Conservation (phyloP, 495 filamentous ascomycete species). For the Darksidea phi region DNA sequence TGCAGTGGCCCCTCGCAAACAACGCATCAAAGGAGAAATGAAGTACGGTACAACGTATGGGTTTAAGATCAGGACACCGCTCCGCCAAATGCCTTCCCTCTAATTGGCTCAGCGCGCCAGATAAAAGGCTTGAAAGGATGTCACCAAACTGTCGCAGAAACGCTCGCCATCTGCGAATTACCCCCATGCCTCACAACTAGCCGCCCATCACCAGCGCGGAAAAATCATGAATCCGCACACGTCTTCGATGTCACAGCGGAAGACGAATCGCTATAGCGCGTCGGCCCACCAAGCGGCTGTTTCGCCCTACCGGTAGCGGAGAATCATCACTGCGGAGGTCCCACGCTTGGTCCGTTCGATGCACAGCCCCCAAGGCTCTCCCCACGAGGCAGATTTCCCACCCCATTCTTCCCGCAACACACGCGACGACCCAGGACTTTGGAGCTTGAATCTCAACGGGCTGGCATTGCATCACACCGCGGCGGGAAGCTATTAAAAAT, state of each 20-base stretch:
- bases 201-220: background rate
- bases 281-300: too few species aligned
- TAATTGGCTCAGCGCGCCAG: too few species aligned
- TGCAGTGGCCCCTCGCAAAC: too few species aligned
- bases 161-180: background rate
- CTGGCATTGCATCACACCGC: slow-evolving; percentile 20
- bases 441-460: slow-evolving; percentile 6
- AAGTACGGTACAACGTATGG: too few species aligned
- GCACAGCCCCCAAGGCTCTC: slow-evolving; percentile 5
- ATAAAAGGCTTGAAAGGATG: background rate
- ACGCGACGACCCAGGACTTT: background rate
- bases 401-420: background rate
- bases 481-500: slow-evolving; percentile 9
- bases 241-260: background rate
- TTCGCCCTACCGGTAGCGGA: too few species aligned
- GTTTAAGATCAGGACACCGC: background rate
- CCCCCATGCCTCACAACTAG: background rate
- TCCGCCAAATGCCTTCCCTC: slow-evolving; percentile 1
- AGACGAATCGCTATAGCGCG: too few species aligned
- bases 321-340: too few species aligned
- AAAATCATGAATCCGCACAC: background rate
- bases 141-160: background rate
- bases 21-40: too few species aligned
- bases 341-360: too few species aligned
- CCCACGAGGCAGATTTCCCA: slow-evolving; percentile 25